A percentile compares a stretch with the other conserved stretches of the same genome.
phyloP scores from a whole-genome alignment of 345 rosid genomes.

The Carallia pectinifolia region DNA sequence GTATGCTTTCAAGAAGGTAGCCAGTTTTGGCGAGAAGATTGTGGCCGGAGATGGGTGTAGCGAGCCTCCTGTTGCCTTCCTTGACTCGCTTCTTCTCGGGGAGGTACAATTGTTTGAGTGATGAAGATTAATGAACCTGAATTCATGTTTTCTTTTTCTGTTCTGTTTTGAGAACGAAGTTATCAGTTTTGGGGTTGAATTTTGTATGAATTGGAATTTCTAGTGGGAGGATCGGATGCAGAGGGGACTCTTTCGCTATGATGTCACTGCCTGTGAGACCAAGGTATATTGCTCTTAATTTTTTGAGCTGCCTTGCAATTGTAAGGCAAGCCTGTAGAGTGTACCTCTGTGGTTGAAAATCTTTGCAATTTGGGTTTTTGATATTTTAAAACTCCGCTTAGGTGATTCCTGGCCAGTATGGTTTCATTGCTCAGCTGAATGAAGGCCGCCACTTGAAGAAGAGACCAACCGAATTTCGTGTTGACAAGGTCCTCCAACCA shows the following conservation, averaged over 20 bases:
- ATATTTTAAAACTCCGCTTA: conserved; percentile 19
- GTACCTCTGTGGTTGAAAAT: background rate
- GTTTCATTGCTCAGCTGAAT: conserved; percentile 92
- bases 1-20: conserved; percentile 59
- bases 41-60: conserved; percentile 21
- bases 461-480: conserved; percentile 93
- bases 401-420: conserved; percentile 84
- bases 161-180: background rate
- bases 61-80: conserved; percentile 62
- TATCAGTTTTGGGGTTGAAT: background rate
- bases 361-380: conserved; percentile 4
- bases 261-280: conserved; percentile 91
- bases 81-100: conserved; percentile 74
- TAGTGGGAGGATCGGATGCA: conserved; percentile 97
- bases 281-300: conserved; percentile 44
- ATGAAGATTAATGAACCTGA: background rate
- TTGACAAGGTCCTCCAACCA: conserved; percentile 88
- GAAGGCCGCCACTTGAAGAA: conserved; percentile 96
- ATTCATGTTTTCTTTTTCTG: background rate
- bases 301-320: background rate
- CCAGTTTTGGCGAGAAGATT: conserved; percentile 26
- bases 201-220: conserved; percentile 5
- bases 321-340: background rate
- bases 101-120: conserved; percentile 47
- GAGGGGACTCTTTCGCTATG: conserved; percentile 92